Evolutionary conservation across 208 protist genomes (phyloP).

Genomic region (Angomonas deanei): DNA sequence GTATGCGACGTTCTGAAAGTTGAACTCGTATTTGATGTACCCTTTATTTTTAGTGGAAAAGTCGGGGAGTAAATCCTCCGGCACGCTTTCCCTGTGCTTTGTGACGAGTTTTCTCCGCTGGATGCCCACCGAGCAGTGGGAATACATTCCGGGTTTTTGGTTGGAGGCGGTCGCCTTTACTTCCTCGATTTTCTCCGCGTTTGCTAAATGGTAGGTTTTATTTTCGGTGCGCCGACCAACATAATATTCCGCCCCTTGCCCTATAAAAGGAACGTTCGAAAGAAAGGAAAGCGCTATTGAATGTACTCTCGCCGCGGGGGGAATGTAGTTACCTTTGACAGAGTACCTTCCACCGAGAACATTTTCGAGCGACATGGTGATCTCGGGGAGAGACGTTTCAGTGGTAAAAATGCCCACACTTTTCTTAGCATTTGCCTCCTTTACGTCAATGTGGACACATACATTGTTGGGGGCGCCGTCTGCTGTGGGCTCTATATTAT

Average conservation of each 20-base stretch:
- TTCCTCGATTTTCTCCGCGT: constrained; percentile 60
- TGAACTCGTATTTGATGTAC: constrained; percentile 58
- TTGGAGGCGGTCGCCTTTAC: constrained; percentile 52
- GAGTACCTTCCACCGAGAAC: constrained; percentile 72
- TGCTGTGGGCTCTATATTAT: constrained; percentile 76
- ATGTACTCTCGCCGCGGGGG: constrained; percentile 68
- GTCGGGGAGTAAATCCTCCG: constrained; percentile 29
- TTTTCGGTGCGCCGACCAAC: constrained; percentile 54
- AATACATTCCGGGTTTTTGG: constrained; percentile 41
- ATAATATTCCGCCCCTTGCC: constrained; percentile 74
- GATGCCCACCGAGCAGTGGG: constrained; percentile 63
- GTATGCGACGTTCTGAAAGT: constrained; percentile 40
- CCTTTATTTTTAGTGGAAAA: constrained; percentile 63
- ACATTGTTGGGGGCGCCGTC: constrained; percentile 63
- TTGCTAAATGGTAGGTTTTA: constrained; percentile 61
- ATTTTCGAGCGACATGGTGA: constrained; percentile 67
- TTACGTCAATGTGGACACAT: constrained; percentile 71
- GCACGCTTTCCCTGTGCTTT: constrained; percentile 35
- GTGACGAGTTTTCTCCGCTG: constrained; percentile 51
- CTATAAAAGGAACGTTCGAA: constrained; percentile 78
- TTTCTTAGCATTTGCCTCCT: constrained; percentile 61
- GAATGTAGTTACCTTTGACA: constrained; percentile 75
- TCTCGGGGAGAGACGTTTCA: constrained; percentile 70
- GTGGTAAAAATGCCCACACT: constrained; percentile 79
- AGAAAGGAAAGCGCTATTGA: constrained; percentile 61